Base-by-base conservation (phyloP, 768 basidiomycete genomes). In the Pisolithus tinctorius region DNA sequence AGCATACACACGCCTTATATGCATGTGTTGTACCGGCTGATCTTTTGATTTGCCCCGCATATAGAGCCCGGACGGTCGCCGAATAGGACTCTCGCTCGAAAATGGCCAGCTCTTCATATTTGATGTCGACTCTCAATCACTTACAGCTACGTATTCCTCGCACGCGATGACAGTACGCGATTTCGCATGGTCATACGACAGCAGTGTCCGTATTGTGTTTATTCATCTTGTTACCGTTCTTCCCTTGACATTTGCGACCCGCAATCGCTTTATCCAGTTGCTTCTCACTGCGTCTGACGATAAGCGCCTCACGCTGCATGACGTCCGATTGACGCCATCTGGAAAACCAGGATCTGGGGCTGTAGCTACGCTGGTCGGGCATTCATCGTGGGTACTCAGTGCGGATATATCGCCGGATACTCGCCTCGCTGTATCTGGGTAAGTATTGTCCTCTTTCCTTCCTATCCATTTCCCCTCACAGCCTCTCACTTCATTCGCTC, bases 201-300 rank as follows among this genome's bases (percentile, higher is more conserved):
- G 86, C 1, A 88, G 82, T 66, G 93, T 94, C 63, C 54, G 82
- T 73, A 23, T 7, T 9, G 30, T 30, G 30, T 30, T 9, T 30
- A 4, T 30, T 8, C 8, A 30, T 6, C 8, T 30, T 5, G 30
- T 30, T 30, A 8, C 30, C 30, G 8, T 30, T 30, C 30, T 7
- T 6, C 30, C 6, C 10, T 10, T 30, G 7, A 30, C 8, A 8
- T 8, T 8, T 30, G 47, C 14, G 34, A 30, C 55, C 40, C 54
- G 39, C 39, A 26, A 41, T 47, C 34, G 2, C 10, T 7, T 2
- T 9, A 10, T 6, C 13, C 11, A 96, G 93, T 77, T 91, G 48
- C 76, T 97, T 3, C 73, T 93, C 47, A 93, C 90, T 40, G 93
- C 87, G 2, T 94, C 92, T 3, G 93, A 97, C 65, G 93, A 95